These are phyloP conservation scores for Lomentospora prolificans DNA, from an alignment of 2,329 filamentous ascomycete species.

Conservation along the genomic window DNA sequence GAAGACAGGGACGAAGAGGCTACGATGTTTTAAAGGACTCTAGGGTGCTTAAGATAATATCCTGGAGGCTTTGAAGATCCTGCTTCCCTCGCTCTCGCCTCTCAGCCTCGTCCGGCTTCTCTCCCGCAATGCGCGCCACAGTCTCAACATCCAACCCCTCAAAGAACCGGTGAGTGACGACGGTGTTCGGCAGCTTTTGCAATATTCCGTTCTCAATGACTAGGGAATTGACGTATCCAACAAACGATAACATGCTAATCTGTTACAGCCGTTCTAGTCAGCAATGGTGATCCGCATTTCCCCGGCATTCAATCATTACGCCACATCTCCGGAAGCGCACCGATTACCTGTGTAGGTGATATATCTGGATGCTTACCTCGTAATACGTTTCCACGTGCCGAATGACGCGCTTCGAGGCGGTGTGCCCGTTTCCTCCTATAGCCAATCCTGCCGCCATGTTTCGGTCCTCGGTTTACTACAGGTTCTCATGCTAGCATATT, in stretches of 20 bases:
- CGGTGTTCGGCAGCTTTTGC: background rate
- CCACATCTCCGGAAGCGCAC: background rate
- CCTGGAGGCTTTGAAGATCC: background rate
- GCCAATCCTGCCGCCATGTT: no score
- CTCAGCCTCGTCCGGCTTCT: background rate
- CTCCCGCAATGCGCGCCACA: background rate
- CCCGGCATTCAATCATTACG: background rate
- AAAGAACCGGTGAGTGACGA: background rate
- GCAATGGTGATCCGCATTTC: no score
- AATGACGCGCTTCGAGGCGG: background rate
- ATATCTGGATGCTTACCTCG: background rate
- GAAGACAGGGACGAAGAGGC: no score
- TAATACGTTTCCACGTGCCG: background rate
- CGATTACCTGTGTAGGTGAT: background rate
- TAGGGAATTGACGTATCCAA: background rate
- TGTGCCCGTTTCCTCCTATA: no score
- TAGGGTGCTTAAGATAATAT: no score
- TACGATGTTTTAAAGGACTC: no score
- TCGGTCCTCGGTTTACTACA: no score
- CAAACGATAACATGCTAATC: background rate
- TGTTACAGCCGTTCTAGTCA: no score
- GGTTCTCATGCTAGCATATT: no score
- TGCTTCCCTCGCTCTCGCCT: background rate
- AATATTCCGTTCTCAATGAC: background rate
- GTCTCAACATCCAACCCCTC: background rate